Evolutionary conservation across 345 rosid genomes (phyloP).

Genomic region (Gossypium herbaceum): DNA sequence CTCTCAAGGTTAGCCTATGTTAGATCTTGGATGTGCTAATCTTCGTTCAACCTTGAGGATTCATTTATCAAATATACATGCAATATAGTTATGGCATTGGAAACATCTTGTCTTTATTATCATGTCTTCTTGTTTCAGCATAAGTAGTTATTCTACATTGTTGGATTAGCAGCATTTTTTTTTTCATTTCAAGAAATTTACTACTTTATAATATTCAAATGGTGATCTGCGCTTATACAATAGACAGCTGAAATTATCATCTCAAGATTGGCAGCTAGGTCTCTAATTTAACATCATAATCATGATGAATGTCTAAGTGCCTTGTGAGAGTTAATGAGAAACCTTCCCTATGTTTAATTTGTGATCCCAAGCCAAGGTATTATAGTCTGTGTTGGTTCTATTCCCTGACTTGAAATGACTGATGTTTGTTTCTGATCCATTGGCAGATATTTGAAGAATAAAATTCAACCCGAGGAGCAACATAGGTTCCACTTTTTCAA

Average conservation of each 20-base stretch:
- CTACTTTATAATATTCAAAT: background rate
- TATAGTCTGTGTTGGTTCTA: background rate
- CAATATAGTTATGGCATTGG: background rate
- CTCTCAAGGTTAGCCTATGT: background rate
- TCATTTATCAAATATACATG: background rate
- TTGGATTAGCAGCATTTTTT: background rate
- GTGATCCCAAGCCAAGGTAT: background rate
- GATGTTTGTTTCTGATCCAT: constrained; percentile 5
- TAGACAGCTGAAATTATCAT: background rate
- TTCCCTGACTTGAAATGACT: background rate
- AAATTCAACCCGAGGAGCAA: constrained; percentile 49
- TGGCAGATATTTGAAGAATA: constrained; percentile 72
- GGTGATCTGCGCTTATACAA: background rate
- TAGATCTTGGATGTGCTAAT: background rate
- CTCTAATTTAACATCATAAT: background rate
- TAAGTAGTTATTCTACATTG: background rate
- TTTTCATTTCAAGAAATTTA: background rate
- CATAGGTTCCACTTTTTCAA: constrained; percentile 82
- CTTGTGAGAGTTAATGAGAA: constrained; percentile 2
- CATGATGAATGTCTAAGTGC: background rate
- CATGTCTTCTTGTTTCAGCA: background rate
- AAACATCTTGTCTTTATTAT: background rate
- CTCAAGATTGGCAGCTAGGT: background rate
- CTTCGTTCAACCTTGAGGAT: background rate
- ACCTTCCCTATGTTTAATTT: background rate